Base-by-base conservation (phyloP, 768 basidiomycete genomes). In the Macrocybe gigantea region DNA sequence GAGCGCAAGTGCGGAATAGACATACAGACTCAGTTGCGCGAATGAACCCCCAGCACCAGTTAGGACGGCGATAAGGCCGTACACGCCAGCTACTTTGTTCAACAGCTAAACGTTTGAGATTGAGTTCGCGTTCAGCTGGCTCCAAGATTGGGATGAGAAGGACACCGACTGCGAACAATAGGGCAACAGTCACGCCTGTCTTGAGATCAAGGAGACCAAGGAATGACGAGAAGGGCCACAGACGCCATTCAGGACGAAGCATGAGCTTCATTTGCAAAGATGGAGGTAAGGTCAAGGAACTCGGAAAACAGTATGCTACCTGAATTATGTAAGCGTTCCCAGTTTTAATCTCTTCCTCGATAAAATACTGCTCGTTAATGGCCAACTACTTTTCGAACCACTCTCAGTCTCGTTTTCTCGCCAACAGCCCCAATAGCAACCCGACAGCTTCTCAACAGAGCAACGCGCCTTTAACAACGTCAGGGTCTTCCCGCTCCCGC, bases 41-140 rank as follows among this genome's bases (percentile, higher is more conserved):
- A 93, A 82, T n/a, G 86, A 83, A n/a, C 88, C 86, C n/a, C 89
- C 92, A 31, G 89, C 85, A 13, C 94, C 94, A 1, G 87, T 88
- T 50, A 93, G 67, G 48, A 93, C 79, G 5, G 93, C 94, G 49
- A 99, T 84, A 49, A 99, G 79, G 47, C 96, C 96, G 63, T 98
- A 99, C 7, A 97, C 80, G 44, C 96, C 95, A 13, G 96, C 94
- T 43, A 94, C 95, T 70, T 99, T 99, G 78, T 99, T 99, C 55
- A 99, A 73, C 45, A 93, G 69, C 88, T 89, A 58, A 22, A 42
- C 41, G 30, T 11, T 14, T 55, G 35, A 55, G 52, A 44, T 48
- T 41, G 34, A 57, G 52, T 53, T 56, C 13, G 40, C 41, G 36
- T 14, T 34, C 30, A 49, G 32, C 49, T 36, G 39, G 29, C 30